A percentile compares a stretch with the other conserved stretches of the same genome.
phyloP scores from a whole-genome alignment of 2,329 filamentous ascomycete genomes.

The Penicillium glabrum region DNA sequence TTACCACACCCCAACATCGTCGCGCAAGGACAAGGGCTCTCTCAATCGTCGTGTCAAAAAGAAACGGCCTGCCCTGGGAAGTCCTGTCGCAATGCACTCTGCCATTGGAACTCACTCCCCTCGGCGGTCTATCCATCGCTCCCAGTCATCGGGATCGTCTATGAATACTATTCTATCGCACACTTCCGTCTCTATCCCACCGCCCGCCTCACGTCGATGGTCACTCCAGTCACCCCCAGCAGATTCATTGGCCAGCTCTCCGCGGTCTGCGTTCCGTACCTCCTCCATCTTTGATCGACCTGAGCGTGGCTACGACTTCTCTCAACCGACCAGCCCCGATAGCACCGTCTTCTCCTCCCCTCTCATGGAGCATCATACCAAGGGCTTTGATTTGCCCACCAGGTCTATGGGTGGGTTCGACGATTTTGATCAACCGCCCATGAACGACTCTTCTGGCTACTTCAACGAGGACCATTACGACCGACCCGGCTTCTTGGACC shows the following conservation, averaged over 20 bases:
- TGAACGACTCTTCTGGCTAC: slow-evolving; percentile 7
- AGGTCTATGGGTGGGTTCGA: slow-evolving; percentile 31
- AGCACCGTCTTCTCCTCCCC: slow-evolving; percentile 67
- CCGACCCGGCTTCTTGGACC: slow-evolving; percentile 10
- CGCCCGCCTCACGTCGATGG: slow-evolving; percentile 38
- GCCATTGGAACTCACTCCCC: slow-evolving; percentile 26
- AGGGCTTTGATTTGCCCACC: slow-evolving; percentile 59
- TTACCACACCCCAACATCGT: slow-evolving; percentile 68
- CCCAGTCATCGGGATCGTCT: slow-evolving; percentile 44
- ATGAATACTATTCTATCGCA: slow-evolving; percentile 64
- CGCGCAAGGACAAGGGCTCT: slow-evolving; percentile 53
- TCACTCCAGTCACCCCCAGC: slow-evolving; percentile 44
- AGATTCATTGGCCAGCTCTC: slow-evolving; percentile 76
- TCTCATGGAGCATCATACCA: slow-evolving; percentile 62
- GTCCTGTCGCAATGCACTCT: slow-evolving; percentile 49
- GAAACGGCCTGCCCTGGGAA: slow-evolving; percentile 63
- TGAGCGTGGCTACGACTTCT: slow-evolving; percentile 64
- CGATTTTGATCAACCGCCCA: slow-evolving; percentile 6
- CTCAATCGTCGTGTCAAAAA: slow-evolving; percentile 65
- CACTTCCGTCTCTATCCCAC: slow-evolving; percentile 59
- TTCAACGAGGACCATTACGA: slow-evolving; percentile 22
- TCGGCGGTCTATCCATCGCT: slow-evolving; percentile 36
- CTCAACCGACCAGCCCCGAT: slow-evolving; percentile 77
- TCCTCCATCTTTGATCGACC: slow-evolving; percentile 77
- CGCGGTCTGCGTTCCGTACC: slow-evolving; percentile 68